Conservation (phyloP, 164 flowering plant species). For the Akebia trifoliata region DNA sequence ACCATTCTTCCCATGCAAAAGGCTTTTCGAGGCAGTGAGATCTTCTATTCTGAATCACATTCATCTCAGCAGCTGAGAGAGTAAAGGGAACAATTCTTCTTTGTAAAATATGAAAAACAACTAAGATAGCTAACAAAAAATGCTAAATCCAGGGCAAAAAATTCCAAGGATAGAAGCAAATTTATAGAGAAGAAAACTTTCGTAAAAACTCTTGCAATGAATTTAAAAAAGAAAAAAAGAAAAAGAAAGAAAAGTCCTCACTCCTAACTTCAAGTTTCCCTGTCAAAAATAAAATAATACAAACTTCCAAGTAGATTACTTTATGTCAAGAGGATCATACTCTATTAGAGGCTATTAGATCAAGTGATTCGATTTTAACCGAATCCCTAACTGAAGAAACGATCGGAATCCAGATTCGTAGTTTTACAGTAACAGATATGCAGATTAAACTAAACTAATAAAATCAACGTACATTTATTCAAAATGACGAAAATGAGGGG, state of each 20-base stretch:
- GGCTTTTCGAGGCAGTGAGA: conserved; percentile 40
- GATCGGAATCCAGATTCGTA: background rate
- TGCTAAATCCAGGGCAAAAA: background rate
- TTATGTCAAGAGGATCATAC: too few relatives aligned
- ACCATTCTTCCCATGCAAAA: conserved; percentile 82
- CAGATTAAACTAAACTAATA: background rate
- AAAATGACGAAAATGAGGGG: background rate
- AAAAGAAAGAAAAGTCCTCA: too few relatives aligned
- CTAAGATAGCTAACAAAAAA: too few relatives aligned
- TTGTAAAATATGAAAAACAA: too few relatives aligned
- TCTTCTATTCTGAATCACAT: conserved; percentile 37
- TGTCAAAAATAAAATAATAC: too few relatives aligned
- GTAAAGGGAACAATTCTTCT: background rate
- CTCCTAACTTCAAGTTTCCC: too few relatives aligned
- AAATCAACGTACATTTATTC: conserved; percentile 5
- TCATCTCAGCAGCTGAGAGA: conserved; percentile 50
- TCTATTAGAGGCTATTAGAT: too few relatives aligned
- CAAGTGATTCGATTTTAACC: too few relatives aligned
- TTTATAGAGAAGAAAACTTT: too few relatives aligned
- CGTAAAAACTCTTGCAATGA: too few relatives aligned
- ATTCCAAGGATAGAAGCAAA: background rate
- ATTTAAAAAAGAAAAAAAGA: too few relatives aligned
- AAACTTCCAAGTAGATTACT: too few relatives aligned
- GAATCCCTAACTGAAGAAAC: background rate
- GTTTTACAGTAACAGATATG: background rate